Percentiles rank a stretch among this genome's conserved stretches.
phyloP scores from a whole-genome alignment of 1,139 yeast genomes.

The Schizosaccharomyces versatilis region DNA sequence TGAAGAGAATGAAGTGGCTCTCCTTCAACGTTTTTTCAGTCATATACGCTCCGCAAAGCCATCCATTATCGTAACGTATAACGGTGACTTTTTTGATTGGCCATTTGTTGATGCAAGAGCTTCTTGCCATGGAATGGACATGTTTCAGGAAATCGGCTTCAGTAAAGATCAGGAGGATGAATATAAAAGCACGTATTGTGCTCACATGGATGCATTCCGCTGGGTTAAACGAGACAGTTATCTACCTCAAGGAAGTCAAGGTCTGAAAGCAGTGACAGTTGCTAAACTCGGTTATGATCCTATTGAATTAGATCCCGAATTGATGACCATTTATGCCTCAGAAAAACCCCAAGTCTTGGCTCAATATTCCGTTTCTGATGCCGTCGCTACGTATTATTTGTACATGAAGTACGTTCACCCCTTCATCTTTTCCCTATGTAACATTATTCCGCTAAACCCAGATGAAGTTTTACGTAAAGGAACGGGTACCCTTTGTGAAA shows the following conservation, averaged over 20 bases:
- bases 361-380: conserved; percentile 96
- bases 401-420: conserved; percentile 96
- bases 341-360: conserved; percentile 82
- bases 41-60: conserved; percentile 77
- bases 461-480: conserved; percentile 93
- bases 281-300: conserved; percentile 92
- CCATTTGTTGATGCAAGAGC: conserved; percentile 89
- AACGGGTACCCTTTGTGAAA: conserved; percentile 95
- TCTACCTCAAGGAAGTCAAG: conserved; percentile 95
- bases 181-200: conserved; percentile 78
- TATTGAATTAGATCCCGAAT: conserved; percentile 85
- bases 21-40: conserved; percentile 59
- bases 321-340: conserved; percentile 88
- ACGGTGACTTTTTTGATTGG: conserved; percentile 99
- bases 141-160: conserved; percentile 89
- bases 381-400: conserved; percentile 90
- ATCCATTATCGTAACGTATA: conserved; percentile 87
- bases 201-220: conserved; percentile 90
- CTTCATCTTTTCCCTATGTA: conserved; percentile 82
- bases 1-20: conserved; percentile 61
- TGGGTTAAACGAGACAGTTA: conserved; percentile 99
- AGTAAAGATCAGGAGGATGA: conserved; percentile 77
- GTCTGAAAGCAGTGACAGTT: conserved; percentile 92
- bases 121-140: conserved; percentile 55
- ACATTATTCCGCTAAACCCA: conserved; percentile 86